Percentiles rank a stretch among this genome's conserved stretches.
These are phyloP conservation scores for Phytophthora palmivora DNA, from an alignment of 352 stramenopile species.

Conservation along the genomic window DNA sequence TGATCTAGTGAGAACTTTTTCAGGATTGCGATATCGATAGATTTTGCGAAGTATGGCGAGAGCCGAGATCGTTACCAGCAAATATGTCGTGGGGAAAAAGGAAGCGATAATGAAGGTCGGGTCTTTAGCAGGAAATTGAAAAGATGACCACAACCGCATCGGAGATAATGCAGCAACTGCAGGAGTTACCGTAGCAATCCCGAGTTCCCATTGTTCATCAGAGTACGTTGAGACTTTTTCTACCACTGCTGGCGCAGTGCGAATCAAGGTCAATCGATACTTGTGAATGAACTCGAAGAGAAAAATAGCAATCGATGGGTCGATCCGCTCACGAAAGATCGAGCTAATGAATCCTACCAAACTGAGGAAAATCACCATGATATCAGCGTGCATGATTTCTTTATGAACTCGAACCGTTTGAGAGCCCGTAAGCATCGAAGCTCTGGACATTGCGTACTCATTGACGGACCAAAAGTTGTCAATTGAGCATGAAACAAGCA, in stretches of 20 bases:
- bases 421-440: constrained; percentile 21
- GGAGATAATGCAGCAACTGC: constrained; percentile 24
- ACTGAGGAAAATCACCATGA: constrained; percentile 37
- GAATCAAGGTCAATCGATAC: constrained; percentile 16
- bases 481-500: constrained; percentile 40
- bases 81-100: constrained; percentile 29
- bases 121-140: constrained; percentile 27
- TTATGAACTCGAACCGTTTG: constrained; percentile 31
- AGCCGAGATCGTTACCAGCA: constrained; percentile 15
- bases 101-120: constrained; percentile 23
- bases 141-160: constrained; percentile 34
- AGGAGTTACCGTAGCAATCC: constrained; percentile 15
- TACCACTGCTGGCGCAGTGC: constrained; percentile 16
- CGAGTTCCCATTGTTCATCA: constrained; percentile 11
- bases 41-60: constrained; percentile 36
- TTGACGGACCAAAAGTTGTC: constrained; percentile 47
- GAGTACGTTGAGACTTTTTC: constrained; percentile 19
- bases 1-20: constrained; percentile 13
- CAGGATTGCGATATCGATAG: constrained; percentile 23
- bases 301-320: constrained; percentile 38
- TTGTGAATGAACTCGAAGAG: constrained; percentile 36
- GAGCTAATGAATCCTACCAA: constrained; percentile 33
- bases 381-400: constrained; percentile 43
- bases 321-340: constrained; percentile 38
- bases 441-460: constrained; percentile 43